A percentile compares a stretch with the other conserved stretches of the same genome.
phyloP scores from a whole-genome alignment of 2,329 filamentous ascomycete species.

The Colletotrichum falcatum region DNA sequence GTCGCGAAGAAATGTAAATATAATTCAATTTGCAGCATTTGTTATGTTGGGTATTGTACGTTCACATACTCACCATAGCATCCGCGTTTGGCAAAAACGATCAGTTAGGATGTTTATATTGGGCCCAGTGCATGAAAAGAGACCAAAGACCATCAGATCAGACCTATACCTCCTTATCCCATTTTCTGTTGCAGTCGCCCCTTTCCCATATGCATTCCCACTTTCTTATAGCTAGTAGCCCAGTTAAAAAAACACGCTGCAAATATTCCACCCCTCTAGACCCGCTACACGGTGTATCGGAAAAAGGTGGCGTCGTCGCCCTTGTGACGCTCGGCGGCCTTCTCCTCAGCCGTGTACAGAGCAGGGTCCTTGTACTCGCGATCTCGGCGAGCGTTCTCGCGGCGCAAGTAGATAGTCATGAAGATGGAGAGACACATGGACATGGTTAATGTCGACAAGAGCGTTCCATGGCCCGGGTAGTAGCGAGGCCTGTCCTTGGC shows the following conservation, averaged over 20 bases:
- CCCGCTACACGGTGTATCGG: slow-evolving; percentile 61
- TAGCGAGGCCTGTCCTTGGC: slow-evolving; percentile 69
- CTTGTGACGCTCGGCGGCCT: slow-evolving; percentile 61
- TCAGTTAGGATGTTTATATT: background rate
- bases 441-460: slow-evolving; percentile 66
- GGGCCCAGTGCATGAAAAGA: background rate
- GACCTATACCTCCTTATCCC: background rate
- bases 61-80: too few relatives aligned
- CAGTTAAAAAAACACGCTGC: background rate
- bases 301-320: slow-evolving; percentile 70
- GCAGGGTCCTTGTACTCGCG: slow-evolving; percentile 57
- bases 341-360: slow-evolving; percentile 67
- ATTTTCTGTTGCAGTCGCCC: background rate
- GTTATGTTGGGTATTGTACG: background rate
- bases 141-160: background rate
- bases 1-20: background rate
- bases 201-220: background rate
- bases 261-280: background rate
- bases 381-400: slow-evolving; percentile 68
- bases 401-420: slow-evolving; percentile 69
- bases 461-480: slow-evolving; percentile 78
- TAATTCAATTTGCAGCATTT: background rate
- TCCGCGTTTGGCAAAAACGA: too few relatives aligned
- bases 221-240: background rate
- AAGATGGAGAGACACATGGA: slow-evolving; percentile 61